These are phyloP conservation scores for Plasmodium cynomolgi DNA, from an alignment of 169 alveolate genomes.

Conservation along the genomic window DNA sequence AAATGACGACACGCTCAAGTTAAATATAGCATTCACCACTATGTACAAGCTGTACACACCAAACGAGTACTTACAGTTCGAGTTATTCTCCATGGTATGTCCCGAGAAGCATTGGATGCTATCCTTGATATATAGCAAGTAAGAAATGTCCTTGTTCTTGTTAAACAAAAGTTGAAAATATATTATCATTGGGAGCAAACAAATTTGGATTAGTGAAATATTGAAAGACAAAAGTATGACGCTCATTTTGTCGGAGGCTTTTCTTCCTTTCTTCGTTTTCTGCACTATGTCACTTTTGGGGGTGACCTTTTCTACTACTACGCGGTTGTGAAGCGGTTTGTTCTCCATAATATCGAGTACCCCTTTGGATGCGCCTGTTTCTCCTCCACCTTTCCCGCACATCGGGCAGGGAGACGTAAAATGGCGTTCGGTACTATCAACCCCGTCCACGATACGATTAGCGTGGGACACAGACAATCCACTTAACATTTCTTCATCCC, in stretches of 20 bases:
- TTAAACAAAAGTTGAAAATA: constrained; percentile 57
- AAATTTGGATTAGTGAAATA: constrained; percentile 36
- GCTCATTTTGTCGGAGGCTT: constrained; percentile 19
- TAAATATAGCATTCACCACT: constrained; percentile 45
- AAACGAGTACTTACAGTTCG: constrained; percentile 39
- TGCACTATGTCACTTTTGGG: neutral
- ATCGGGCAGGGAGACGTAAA: neutral
- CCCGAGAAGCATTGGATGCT: constrained; percentile 64
- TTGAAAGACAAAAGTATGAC: constrained; percentile 47
- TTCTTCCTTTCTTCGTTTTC: neutral
- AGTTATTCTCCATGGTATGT: constrained; percentile 39
- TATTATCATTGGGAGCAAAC: constrained; percentile 47
- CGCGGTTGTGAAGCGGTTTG: neutral
- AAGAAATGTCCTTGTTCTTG: constrained; percentile 34
- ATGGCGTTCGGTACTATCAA: neutral
- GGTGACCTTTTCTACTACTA: neutral
- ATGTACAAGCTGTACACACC: constrained; percentile 23
- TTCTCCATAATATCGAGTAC: neutral
- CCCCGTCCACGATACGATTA: neutral
- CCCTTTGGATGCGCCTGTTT: neutral
- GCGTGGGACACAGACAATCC: neutral
- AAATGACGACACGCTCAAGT: constrained; percentile 58
- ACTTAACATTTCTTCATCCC: neutral
- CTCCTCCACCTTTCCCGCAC: neutral
- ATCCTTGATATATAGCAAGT: constrained; percentile 32